Conservation (phyloP, 257 asterid genomes). For the Primulina eburnea region DNA sequence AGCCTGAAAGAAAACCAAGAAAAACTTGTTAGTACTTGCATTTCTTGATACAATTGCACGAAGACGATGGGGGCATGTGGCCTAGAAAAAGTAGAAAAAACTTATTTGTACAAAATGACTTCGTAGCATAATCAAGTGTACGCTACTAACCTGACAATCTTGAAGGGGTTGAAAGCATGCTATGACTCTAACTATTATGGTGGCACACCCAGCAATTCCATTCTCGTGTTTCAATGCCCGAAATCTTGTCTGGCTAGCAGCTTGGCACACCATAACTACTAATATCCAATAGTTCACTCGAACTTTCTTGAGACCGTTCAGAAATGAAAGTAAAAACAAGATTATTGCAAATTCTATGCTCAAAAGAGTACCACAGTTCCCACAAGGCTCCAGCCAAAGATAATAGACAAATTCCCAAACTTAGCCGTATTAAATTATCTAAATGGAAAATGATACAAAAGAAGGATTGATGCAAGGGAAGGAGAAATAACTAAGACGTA, state of each 20-base stretch:
- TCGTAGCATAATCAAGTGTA: too few species aligned
- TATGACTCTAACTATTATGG: slow-evolving; percentile 90
- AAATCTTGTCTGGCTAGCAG: slow-evolving; percentile 96
- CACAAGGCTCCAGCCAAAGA: too few species aligned
- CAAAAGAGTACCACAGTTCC: too few species aligned
- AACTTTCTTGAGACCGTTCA: background rate
- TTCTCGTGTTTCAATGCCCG: slow-evolving; percentile 88
- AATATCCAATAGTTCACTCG: slow-evolving; percentile 47
- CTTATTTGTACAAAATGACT: too few species aligned
- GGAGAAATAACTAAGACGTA: background rate
- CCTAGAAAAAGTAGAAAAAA: too few species aligned
- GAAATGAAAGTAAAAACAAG: too few species aligned
- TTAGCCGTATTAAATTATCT: too few species aligned
- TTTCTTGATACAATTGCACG: background rate
- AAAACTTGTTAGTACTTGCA: slow-evolving; percentile 21
- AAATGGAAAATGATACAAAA: too few species aligned
- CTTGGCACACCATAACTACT: slow-evolving; percentile 99
- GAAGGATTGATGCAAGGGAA: background rate
- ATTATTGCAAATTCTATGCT: too few species aligned
- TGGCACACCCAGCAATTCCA: slow-evolving; percentile 84
- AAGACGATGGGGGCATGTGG: too few species aligned
- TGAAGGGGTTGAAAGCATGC: slow-evolving; percentile 98
- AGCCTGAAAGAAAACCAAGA: slow-evolving; percentile 60
- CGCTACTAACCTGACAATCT: slow-evolving; percentile 77
- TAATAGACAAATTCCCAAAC: too few species aligned